These are phyloP conservation scores for Salix purpurea DNA, from an alignment of 345 rosid genomes.

Conservation along the genomic window DNA sequence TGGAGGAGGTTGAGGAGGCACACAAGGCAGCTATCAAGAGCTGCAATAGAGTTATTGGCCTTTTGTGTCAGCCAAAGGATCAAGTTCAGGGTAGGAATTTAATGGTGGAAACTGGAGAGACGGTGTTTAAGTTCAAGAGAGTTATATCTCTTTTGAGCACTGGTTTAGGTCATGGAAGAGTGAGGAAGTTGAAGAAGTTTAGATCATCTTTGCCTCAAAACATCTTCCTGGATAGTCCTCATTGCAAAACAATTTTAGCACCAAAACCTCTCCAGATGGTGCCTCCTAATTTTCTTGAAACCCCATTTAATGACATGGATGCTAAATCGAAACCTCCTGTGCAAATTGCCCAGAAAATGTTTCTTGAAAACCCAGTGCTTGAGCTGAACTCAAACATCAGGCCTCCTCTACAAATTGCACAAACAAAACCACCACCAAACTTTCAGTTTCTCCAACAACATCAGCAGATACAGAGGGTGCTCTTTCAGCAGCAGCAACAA, in stretches of 20 bases:
- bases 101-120: slow-evolving; percentile 44
- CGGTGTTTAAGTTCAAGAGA: slow-evolving; percentile 50
- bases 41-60: slow-evolving; percentile 39
- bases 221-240: slow-evolving; percentile 55
- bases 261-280: slow-evolving; percentile 62
- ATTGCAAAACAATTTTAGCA: slow-evolving; percentile 40
- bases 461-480: slow-evolving; percentile 40
- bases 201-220: slow-evolving; percentile 51
- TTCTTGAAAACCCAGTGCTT: slow-evolving; percentile 38
- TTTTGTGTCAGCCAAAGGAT: slow-evolving; percentile 43
- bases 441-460: slow-evolving; percentile 47
- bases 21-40: slow-evolving; percentile 22
- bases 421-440: slow-evolving; percentile 25
- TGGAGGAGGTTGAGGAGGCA: slow-evolving; percentile 31
- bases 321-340: slow-evolving; percentile 25
- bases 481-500: slow-evolving; percentile 36
- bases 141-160: slow-evolving; percentile 50
- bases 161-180: slow-evolving; percentile 45
- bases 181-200: slow-evolving; percentile 43
- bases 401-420: slow-evolving; percentile 35
- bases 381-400: slow-evolving; percentile 38
- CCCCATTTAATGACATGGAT: slow-evolving; percentile 20
- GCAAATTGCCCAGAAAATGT: slow-evolving; percentile 24
- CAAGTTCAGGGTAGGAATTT: slow-evolving; percentile 32
- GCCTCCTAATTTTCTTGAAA: slow-evolving; percentile 33